phyloP scores from a whole-genome alignment of 345 rosid species.

The Turritis glabra region DNA sequence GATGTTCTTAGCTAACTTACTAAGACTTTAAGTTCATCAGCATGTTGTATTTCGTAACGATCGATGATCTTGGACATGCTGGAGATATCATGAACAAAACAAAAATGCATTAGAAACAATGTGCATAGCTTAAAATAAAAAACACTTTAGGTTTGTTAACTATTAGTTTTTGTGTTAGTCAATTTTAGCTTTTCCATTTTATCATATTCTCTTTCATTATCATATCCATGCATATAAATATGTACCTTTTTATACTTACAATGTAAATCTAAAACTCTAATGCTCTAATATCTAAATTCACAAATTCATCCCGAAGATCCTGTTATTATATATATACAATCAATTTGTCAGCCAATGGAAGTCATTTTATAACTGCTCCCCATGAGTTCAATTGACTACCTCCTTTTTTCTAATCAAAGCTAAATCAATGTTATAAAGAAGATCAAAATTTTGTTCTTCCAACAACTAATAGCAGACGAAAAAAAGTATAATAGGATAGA shows the following conservation, averaged over 20 bases:
- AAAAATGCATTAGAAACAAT: conserved; percentile 2
- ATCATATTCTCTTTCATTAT: background rate
- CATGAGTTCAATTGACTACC: no score
- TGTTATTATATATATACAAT: no score
- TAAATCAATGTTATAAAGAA: no score
- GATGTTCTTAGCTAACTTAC: conserved; percentile 33
- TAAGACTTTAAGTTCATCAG: conserved; percentile 19
- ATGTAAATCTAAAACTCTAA: background rate
- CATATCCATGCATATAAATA: background rate
- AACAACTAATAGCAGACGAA: no score
- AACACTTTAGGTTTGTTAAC: background rate
- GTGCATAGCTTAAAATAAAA: background rate
- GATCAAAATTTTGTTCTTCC: no score
- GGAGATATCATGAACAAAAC: conserved; percentile 3
- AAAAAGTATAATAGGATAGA: no score
- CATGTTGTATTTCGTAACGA: conserved; percentile 27
- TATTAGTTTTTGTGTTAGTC: background rate
- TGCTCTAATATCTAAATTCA: background rate
- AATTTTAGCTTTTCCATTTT: background rate
- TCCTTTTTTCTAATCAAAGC: no score
- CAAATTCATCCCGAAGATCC: background rate
- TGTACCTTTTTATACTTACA: background rate
- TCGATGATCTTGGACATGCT: conserved; percentile 29
- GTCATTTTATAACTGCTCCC: background rate
- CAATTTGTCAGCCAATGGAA: no score